Base-by-base conservation (phyloP, 805 yeast genomes). In the Candida ovalis region DNA sequence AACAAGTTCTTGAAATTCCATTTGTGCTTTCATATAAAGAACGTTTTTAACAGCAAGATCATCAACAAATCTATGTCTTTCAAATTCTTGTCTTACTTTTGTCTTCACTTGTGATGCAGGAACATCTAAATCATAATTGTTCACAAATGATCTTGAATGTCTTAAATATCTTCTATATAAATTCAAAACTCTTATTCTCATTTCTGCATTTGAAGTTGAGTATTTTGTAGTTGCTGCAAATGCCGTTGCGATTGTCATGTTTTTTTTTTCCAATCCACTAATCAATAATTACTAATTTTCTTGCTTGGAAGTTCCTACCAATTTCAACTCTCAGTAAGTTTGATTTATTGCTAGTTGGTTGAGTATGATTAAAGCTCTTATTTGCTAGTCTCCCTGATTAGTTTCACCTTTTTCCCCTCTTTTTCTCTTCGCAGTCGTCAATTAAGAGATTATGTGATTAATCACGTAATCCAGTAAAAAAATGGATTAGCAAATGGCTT, bases 1-100 rank as follows among this genome's bases (percentile, higher is more conserved):
- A 60, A 84, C 77, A 61, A 87, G 76, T 64, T 88, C 96, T 71
- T 88, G 96, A 69, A 82, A 88, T 67, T 88, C 96, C 94, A 86
- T 86, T 61, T 86, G 90, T 6, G 92, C 96, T 72, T 87, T 86
- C 71, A 86, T 81, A 56, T 80, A 80, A 49, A 88, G 73, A 17
- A 86, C 76, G 67, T 88, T 88, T 54, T 77, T 74, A 41, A 84
- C 78, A 30, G 80, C 79, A 55, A 84, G 65, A 61, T 85, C 88
- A 45, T 72, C 71, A 45, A 87, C 88, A 62, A 74, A 88, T 62
- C 96, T 76, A 62, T 88, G 65, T 72, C 95, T 83, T 69, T 88
- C 96, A 58, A 88, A 88, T 68, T 88, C 94, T 68, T 88, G 94
- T 76, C 96, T 82, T 56, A 88, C 77, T 70, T 85, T 86, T 48